Base-by-base conservation (phyloP, 306 rosid genomes). In the Cicer bijugum region DNA sequence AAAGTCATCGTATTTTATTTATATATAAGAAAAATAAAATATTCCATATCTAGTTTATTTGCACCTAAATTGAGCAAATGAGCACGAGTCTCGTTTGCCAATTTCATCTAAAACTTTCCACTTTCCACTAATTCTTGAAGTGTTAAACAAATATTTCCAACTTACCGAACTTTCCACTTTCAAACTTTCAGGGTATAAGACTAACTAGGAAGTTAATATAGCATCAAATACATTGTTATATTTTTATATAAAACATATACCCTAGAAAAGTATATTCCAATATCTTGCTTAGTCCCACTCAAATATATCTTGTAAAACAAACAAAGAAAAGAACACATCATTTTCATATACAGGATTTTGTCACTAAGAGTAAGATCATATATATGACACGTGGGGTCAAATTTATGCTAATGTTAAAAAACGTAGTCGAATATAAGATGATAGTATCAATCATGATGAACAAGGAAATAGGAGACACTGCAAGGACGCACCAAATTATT, bases 251-350 rank as follows among this genome's bases (percentile, higher is more conserved):
- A 6, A 62, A 62, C 47, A 37, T 39, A 40, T 39, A 28, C 35
- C 48, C 7, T 28, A 39, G 1, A 15, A 8, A 62, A 62, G 28
- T 39, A 62, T 62, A 28, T 0, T 62, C 33, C 9, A 62, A 14
- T 39, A 62, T 62, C 69, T 62, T 39, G 48, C 50, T 38, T 62
- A 62, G 48, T 37, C 69, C 46, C 69, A 62, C 69, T 59, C 43
- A 35, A 57, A 57, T 42, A 62, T 38, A 62, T 40, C 37, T 62
- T 62, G 48, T 4, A 9, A 57, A 2, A 37, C 65, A 43, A 28
- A 59, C 65, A 59, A 33, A 62, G 51, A 63, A 40, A 63, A 61
- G 8, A 63, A 12, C 69, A 63, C 2, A 44, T 63, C 50, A 14
- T 40, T 63, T 39, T 63, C 50, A 61, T 63, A 17, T 15, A n/a